phyloP scores from a whole-genome alignment of 1,284 basidiomycete genomes.

The Malassezia furfur region DNA sequence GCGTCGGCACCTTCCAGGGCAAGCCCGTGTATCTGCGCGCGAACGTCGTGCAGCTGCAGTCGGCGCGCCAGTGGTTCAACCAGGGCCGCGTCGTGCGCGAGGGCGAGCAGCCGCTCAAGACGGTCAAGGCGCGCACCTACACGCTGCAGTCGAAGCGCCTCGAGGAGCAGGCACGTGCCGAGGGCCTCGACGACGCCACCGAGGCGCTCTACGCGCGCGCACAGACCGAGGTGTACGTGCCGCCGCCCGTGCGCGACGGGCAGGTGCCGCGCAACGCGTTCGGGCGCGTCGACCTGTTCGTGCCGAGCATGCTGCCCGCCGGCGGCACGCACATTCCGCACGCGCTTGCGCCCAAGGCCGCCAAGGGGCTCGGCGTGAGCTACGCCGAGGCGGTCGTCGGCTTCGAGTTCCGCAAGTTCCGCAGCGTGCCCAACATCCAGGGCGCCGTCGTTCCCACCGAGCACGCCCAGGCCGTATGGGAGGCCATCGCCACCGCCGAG shows the following conservation, averaged over 20 bases:
- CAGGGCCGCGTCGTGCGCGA: conserved; percentile 65
- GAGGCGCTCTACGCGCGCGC: conserved; percentile 68
- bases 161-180: conserved; percentile 61
- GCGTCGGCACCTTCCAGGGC: conserved; percentile 83
- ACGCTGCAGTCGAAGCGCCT: conserved; percentile 74
- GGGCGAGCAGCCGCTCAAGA: conserved; percentile 76
- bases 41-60: conserved; percentile 72
- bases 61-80: conserved; percentile 90
- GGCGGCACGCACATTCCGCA: conserved; percentile 77
- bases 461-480: conserved; percentile 81
- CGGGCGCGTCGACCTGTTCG: conserved; percentile 93
- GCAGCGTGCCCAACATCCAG: conserved; percentile 71
- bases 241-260: conserved; percentile 71
- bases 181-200: conserved; percentile 50
- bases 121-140: conserved; percentile 72
- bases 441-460: conserved; percentile 80
- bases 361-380: conserved; percentile 73
- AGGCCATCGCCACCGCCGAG: conserved; percentile 66
- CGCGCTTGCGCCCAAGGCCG: conserved; percentile 60
- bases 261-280: conserved; percentile 88
- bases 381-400: conserved; percentile 89
- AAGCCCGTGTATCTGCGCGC: conserved; percentile 83
- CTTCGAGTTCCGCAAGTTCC: conserved; percentile 88
- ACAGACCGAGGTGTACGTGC: conserved; percentile 79
- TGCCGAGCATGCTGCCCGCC: conserved; percentile 81